Base-by-base conservation (phyloP, 2,329 filamentous ascomycete genomes). In the Fusarium stilboides region DNA sequence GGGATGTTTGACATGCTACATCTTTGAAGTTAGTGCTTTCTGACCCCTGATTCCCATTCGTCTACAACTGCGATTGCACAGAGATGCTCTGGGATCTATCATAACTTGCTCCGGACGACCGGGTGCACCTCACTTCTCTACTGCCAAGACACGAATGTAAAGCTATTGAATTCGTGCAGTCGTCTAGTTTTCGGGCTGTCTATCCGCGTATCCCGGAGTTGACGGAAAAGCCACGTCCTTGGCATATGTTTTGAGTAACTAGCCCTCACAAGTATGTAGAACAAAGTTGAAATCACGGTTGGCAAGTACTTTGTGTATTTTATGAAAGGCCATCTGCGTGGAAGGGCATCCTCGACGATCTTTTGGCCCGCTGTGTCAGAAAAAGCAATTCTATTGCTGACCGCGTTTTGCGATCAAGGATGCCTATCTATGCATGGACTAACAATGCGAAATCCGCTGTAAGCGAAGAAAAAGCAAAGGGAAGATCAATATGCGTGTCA, bases 21-120 rank as follows among this genome's bases (percentile, higher is more conserved):
- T 40, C 37, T 58, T 47, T 52, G 20, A 49, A 59, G 43, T 33
- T 51, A 57, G 26, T n/a, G 8, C 9, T 24, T n/a, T 31, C 3
- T 22, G 17, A 54, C 26, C 24, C n/a, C n/a, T n/a, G 51, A 40
- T 46, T 50, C 13, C 24, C 19, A 20, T 31, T 40, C 44, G 19
- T 6, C 33, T 31, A n/a, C 36, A 43, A 44, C 28, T 42, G 6
- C 22, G 8, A 33, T 46, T 34, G 15, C n/a, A 20, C 4, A 39
- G 33, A 39, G 15, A 10, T 5, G 22, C 34, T 7, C 37, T 31
- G 5, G 31, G 45, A 31, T 39, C 40, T 34, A 8, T 15, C 20
- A 46, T 53, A 33, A 19, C 46, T 49, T 40, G n/a, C 43, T 43
- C 47, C 52, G 62, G 66, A 39, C 66, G 44, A 69, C 37, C 52